phyloP scores from a whole-genome alignment of 1,139 yeast genomes.

The Lodderomyces orthopsilosis region DNA sequence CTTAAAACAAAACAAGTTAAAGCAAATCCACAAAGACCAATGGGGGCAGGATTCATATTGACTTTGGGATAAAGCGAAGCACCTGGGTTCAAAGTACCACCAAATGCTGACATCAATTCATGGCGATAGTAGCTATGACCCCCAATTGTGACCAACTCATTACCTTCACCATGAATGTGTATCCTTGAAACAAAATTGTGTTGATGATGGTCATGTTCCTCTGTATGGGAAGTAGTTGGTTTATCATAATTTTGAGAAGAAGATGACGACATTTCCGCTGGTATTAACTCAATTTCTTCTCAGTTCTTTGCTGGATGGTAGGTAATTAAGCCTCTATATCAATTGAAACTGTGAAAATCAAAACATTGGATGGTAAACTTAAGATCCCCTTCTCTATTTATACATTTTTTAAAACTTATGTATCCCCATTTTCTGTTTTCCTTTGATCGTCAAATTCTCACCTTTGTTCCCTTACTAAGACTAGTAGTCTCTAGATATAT shows the following conservation, averaged over 20 bases:
- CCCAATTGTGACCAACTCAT: conserved; percentile 25
- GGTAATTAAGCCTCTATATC: too few relatives aligned
- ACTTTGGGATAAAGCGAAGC: conserved; percentile 34
- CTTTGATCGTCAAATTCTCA: too few relatives aligned
- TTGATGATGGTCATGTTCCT: not conserved
- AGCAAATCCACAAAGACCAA: conserved; percentile 51
- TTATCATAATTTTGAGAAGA: not conserved
- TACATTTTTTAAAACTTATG: too few relatives aligned
- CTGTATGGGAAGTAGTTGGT: not conserved
- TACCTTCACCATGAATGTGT: conserved; percentile 19
- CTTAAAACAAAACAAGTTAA: conserved; percentile 48
- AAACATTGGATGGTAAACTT: too few relatives aligned
- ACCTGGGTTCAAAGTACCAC: conserved; percentile 41
- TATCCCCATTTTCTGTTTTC: too few relatives aligned
- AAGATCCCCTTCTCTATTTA: too few relatives aligned
- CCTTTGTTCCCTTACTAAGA: too few relatives aligned
- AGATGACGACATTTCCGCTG: not conserved
- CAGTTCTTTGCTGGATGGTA: too few relatives aligned
- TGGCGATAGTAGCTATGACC: conserved; percentile 25
- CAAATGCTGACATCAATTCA: conserved; percentile 38
- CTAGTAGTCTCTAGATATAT: too few relatives aligned
- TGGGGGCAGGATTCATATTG: conserved; percentile 18
- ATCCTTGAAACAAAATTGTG: conserved; percentile 12
- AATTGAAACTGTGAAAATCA: too few relatives aligned
- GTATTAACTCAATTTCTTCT: too few relatives aligned